Percentiles rank a stretch among this genome's conserved stretches.
phyloP scores from a whole-genome alignment of 129 eudicot genomes.

The Logfia minima region DNA sequence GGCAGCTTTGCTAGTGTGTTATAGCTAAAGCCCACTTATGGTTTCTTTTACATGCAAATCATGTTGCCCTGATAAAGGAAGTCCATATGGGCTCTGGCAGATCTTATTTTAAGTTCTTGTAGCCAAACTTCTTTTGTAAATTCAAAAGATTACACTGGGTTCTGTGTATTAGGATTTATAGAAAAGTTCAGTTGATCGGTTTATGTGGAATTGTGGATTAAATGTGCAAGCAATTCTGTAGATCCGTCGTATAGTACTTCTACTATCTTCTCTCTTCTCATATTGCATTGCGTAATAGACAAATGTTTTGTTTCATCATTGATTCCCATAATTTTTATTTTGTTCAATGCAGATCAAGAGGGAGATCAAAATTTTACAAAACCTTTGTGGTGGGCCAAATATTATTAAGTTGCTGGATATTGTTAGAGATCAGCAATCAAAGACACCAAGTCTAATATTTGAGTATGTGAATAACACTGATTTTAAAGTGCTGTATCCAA shows the following conservation, averaged over 20 bases:
- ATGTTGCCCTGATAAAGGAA: neutral
- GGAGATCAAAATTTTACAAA: conserved; percentile 89
- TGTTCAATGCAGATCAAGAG: conserved; percentile 74
- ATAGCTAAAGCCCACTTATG: neutral
- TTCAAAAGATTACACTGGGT: neutral
- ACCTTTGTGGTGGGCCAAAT: conserved; percentile 94
- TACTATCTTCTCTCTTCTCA: neutral
- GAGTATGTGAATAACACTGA: conserved; percentile 92
- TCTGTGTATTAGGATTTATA: neutral
- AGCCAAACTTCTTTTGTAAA: neutral
- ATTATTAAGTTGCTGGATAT: conserved; percentile 88
- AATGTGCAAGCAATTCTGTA: neutral
- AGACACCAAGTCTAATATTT: conserved; percentile 92
- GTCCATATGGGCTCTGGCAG: neutral
- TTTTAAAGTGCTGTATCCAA: conserved; percentile 84
- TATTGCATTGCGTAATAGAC: neutral
- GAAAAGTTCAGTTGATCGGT: neutral
- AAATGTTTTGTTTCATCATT: neutral
- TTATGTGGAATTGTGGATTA: neutral
- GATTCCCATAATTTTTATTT: neutral
- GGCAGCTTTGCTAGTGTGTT: neutral
- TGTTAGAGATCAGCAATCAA: conserved; percentile 95
- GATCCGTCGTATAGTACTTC: neutral
- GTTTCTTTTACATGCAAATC: neutral
- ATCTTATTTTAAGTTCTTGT: neutral